Conservation (phyloP, 495 filamentous ascomycete genomes). For the Aspergillus diversus region DNA sequence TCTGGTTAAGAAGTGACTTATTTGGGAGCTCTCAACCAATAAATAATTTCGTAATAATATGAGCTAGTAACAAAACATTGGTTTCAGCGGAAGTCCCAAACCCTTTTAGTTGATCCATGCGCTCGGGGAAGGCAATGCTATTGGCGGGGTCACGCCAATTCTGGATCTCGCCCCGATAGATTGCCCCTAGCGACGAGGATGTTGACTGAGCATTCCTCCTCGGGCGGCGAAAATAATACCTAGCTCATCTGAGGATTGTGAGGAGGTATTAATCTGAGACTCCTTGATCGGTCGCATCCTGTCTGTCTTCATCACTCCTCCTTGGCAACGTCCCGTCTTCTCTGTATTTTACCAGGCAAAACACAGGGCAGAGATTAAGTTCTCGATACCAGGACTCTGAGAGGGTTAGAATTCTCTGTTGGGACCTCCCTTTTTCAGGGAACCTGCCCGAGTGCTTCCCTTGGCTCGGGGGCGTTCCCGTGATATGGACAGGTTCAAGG, state of each 20-base stretch:
- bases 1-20: neutral
- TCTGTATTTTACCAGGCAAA: neutral
- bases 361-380: neutral
- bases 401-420: neutral
- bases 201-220: neutral
- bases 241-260: neutral
- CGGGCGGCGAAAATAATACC: no score
- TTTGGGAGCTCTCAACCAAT: constrained; percentile 6
- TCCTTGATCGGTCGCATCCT: neutral
- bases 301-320: neutral
- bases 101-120: constrained; percentile 13
- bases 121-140: constrained; percentile 9
- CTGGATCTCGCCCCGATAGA: constrained; percentile 20
- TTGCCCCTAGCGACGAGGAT: constrained; percentile 29
- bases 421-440: neutral
- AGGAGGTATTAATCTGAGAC: constrained; percentile 2
- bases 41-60: constrained; percentile 3
- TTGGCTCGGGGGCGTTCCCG: neutral
- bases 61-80: neutral
- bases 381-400: neutral
- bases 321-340: neutral
- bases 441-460: neutral
- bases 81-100: neutral
- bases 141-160: constrained; percentile 19
- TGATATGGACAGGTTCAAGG: constrained; percentile 3